Evolutionary conservation across 768 basidiomycete species (phyloP), one percentile per base, ranked within the genome.

Genomic region (Thelephora aurantiotincta): DNA sequence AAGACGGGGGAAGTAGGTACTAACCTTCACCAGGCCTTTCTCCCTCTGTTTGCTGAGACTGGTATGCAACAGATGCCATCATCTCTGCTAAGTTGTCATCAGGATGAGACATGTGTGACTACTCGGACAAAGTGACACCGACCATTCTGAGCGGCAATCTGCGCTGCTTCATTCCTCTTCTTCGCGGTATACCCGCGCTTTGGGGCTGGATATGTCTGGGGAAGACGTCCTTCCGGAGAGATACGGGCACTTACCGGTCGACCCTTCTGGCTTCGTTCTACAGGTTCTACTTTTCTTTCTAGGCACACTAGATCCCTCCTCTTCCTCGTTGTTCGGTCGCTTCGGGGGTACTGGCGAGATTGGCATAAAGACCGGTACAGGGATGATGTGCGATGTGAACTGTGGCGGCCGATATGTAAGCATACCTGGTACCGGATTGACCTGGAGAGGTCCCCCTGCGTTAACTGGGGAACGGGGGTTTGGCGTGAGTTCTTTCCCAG

Each of bases 141-240:
- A 84, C 82, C 78, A 55, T 76, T 79, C 58, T 78, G 74, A 37
- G 76, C 75, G 26, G 74, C 71, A 55, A 76, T 75, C 54, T 77
- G 73, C 1, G 77, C 79, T 20, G 78, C 77, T 49, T 85, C 82
- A 51, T 63, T 78, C 49, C 82, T 79, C 63, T 82, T 85, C 68
- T 80, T 83, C 46, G 77, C 66, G 51, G 72, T 81, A 54, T 78
- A 80, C 37, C 80, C 82, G 54, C 81, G 77, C 63, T 77, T 78
- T 35, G 78, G 75, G 41, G 73, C 52, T 13, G 37, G 41, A 36
- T 47, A 35, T 20, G n/a, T 44, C 11, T 34, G 33, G 18, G 3
- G 36, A 46, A 5, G 41, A 34, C 26, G 20, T 16, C 16, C 2
- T 12, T 20, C 37, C 20, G 16, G 42, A 34, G 22, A 30, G 6